A percentile compares a stretch with the other conserved stretches of the same genome.
Conservation (phyloP, 805 yeast genomes). For the Wickerhamomyces chambardii region DNA sequence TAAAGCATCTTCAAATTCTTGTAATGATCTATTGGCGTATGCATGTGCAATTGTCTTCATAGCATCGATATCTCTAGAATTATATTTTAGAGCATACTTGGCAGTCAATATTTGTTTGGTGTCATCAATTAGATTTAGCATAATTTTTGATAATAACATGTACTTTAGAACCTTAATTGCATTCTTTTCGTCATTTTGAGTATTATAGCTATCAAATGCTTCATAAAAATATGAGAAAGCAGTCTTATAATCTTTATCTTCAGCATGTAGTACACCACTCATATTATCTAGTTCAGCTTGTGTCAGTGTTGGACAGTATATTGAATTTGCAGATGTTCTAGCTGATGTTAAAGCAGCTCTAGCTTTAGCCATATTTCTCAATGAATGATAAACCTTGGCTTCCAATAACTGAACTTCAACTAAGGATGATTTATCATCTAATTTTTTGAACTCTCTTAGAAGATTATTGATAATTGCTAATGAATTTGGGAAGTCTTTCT, state of each 20-base stretch:
- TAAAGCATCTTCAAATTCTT: conserved; percentile 84
- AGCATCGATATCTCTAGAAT: conserved; percentile 85
- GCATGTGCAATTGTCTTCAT: conserved; percentile 92
- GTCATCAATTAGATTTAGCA: conserved; percentile 84
- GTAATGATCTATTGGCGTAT: conserved; percentile 79
- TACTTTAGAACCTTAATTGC: conserved; percentile 81
- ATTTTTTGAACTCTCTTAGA: conserved; percentile 78
- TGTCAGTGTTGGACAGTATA: conserved; percentile 86
- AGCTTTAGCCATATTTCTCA: conserved; percentile 85
- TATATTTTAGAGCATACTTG: conserved; percentile 65
- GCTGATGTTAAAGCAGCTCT: conserved; percentile 92
- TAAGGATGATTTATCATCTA: conserved; percentile 91
- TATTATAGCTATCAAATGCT: conserved; percentile 82
- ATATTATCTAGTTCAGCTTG: conserved; percentile 94
- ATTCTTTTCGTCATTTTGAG: conserved; percentile 46
- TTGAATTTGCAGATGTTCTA: conserved; percentile 94
- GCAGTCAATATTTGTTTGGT: conserved; percentile 69
- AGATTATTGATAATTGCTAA: conserved; percentile 62
- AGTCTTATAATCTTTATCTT: conserved; percentile 93
- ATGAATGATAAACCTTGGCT: conserved; percentile 81
- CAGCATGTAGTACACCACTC: conserved; percentile 94
- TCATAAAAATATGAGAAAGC: conserved; percentile 94
- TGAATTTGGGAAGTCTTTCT: conserved; percentile 55
- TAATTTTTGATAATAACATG: conserved; percentile 86
- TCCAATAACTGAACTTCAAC: conserved; percentile 95